These are phyloP conservation scores for Haplosporangium sp. DNA, from an alignment of 371 early-diverging fungal species.

Conservation along the genomic window DNA sequence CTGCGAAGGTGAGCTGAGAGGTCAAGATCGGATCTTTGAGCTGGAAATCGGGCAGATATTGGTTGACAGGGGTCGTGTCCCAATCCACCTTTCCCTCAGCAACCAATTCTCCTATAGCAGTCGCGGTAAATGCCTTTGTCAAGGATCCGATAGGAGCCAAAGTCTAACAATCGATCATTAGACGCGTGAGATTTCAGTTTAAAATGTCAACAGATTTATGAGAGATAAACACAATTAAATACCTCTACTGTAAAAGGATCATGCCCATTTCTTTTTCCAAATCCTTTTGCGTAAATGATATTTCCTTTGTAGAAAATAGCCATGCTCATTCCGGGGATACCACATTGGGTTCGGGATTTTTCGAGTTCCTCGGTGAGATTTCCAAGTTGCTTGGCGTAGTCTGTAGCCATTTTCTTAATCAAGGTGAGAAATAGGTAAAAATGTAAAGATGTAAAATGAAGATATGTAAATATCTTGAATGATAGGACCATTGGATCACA, in stretches of 20 bases:
- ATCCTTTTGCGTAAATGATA: conserved; percentile 33
- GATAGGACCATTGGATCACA: no score
- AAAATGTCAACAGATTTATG: no score
- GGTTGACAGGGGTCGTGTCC: conserved; percentile 24
- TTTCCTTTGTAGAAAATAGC: conserved; percentile 26
- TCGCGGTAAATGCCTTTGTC: conserved; percentile 35
- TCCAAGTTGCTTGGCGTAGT: no score
- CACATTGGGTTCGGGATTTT: neutral
- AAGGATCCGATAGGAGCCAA: conserved; percentile 20
- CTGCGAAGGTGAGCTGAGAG: conserved; percentile 20
- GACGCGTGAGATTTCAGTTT: no score
- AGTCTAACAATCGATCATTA: conserved; percentile 7
- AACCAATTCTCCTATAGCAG: conserved; percentile 26
- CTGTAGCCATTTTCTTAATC: no score
- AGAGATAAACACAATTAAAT: neutral
- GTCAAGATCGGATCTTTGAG: conserved; percentile 23
- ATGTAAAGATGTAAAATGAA: no score
- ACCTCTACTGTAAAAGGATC: conserved; percentile 30
- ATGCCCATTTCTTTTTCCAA: conserved; percentile 24
- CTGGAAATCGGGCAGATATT: conserved; percentile 27
- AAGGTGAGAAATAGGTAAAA: no score
- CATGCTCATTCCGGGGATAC: conserved; percentile 27
- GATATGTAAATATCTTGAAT: no score
- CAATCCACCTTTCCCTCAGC: conserved; percentile 40
- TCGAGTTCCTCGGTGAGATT: conserved; percentile 5